Base-by-base conservation (phyloP, 345 rosid species). In the Rhodamnia argentea region DNA sequence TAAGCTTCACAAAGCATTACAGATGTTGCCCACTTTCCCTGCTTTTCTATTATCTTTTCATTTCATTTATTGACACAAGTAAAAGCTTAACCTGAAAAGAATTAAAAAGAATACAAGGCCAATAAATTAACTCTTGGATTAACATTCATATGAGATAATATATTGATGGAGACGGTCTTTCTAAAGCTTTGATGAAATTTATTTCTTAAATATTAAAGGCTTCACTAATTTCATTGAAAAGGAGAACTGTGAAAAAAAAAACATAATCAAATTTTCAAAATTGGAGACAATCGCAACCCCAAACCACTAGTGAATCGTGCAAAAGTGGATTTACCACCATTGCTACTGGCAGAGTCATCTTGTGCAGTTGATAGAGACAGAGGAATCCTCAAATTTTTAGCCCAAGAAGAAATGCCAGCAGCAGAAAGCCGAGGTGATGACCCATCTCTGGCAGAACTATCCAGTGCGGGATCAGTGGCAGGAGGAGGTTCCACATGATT, bases 281-380 rank as follows among this genome's bases (percentile, higher is more conserved):
- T 29, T 29, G 94, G 89, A 75, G 98, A 92, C 74, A 90, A 85
- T 85, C 89, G 93, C 86, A 95, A 85, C 47, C 95, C 98, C 81
- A 95, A 89, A 32, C 95, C 98, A 74, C 96, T 93, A 82, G 98
- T 90, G 81, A 96, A 93, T 83, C 96, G 94, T 24, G 98, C 88
- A 91, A 96, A 93, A 54, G 92, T 87, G 26, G 95, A 94, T 83
- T 89, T 92, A 82, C 95, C 94, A 85, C 92, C 83, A 86, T 88
- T 92, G 40, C 91, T 90, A 82, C 85, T 70, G 24, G 90, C 92
- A 24, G 95, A 91, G 60, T 88, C 92, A 75, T 88, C 92, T 51
- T 90, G 91, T 83, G 87, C 27, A 11, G 87, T 84, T 12, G 91
- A 64, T 27, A 85, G 50, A 32, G 97, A 90, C 89, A 93, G 94